Base-by-base conservation (phyloP, 192 early-diverging fungal species). In the Geranomyces variabilis region DNA sequence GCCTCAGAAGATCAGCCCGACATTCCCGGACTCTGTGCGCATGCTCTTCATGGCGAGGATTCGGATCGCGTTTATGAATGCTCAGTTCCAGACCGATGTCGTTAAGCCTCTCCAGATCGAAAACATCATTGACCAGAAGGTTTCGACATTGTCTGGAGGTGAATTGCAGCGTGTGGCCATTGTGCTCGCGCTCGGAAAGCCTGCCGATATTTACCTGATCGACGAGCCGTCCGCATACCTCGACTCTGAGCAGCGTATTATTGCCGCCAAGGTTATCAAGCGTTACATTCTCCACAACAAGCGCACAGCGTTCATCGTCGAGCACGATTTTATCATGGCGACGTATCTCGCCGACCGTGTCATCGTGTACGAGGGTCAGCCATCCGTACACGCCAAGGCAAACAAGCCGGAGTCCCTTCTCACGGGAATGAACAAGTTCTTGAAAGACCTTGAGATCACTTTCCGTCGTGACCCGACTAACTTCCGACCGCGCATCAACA, bases 281-380 rank as follows among this genome's bases (percentile, higher is more conserved):
- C 90, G 82, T 74, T 98, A 94, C 84, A 96, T 98, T 66, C 80
- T 98, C 74, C 93, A 96, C 85, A 86, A 90, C 71, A 94, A 96
- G 81, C 93, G 94, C 86, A 98, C 96, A 10, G 96, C 95, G 28
- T 98, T 98, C 79, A 88, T 98, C 48, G 96, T 98, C 59, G 96
- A 98, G 90, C 96, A 96, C 90, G 96, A 98, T 84, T 97, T 98
- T 77, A 96, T 96, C 77, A 98, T 98, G 96, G 94, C 94, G 12
- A 97, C 95, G 6, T 98, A 98, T 74, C 83, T 98, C 65, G 96
- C 96, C 33, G 94, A 97, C 77, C 89, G 94, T 79, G 95, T 96
- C 24, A 91, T 98, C 77, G 94, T 98, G 10, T 96, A 95, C 80
- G 93, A 93, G 13, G 96, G 95, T 78, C 83, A 69, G 63, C 94